These are phyloP conservation scores for Serendipita vermifera DNA, from an alignment of 768 basidiomycete species.

Conservation along the genomic window DNA sequence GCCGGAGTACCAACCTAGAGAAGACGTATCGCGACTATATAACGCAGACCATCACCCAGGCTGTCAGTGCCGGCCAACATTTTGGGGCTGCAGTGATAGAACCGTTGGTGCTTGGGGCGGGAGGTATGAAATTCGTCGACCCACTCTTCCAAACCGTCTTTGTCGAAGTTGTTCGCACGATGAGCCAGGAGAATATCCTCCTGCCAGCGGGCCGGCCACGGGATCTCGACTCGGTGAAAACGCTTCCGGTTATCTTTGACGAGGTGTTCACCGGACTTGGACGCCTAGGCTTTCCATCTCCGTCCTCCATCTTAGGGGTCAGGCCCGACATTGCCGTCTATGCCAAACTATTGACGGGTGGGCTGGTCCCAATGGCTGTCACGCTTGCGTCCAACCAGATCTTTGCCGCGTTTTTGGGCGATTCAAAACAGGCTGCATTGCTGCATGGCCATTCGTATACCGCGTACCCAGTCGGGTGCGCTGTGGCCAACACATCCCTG, in stretches of 20 bases:
- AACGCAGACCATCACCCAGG: conserved; percentile 33
- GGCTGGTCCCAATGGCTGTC: conserved; percentile 71
- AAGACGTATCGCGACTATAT: conserved; percentile 50
- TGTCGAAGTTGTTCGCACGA: conserved; percentile 59
- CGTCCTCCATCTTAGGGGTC: conserved; percentile 51
- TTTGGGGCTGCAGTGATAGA: conserved; percentile 70
- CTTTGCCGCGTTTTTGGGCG: conserved; percentile 65
- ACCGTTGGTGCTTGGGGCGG: conserved; percentile 87
- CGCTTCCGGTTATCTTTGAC: conserved; percentile 86
- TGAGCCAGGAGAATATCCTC: conserved; percentile 23
- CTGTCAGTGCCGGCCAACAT: conserved; percentile 27
- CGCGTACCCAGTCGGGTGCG: conserved; percentile 85
- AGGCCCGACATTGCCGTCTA: conserved; percentile 81
- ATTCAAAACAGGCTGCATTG: conserved; percentile 69
- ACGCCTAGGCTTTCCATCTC: conserved; percentile 62
- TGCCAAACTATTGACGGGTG: conserved; percentile 90
- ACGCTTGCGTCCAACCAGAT: conserved; percentile 73
- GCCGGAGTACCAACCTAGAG: conserved; percentile 52
- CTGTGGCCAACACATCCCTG: conserved; percentile 74
- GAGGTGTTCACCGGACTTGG: conserved; percentile 94
- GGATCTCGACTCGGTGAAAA: conserved; percentile 34
- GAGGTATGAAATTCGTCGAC: conserved; percentile 95
- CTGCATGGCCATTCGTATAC: conserved; percentile 95
- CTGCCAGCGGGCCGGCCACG: conserved; percentile 16
- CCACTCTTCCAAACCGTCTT: conserved; percentile 88